Evolutionary conservation across 768 basidiomycete genomes (phyloP).

Genomic region (Amanita polypyramis): DNA sequence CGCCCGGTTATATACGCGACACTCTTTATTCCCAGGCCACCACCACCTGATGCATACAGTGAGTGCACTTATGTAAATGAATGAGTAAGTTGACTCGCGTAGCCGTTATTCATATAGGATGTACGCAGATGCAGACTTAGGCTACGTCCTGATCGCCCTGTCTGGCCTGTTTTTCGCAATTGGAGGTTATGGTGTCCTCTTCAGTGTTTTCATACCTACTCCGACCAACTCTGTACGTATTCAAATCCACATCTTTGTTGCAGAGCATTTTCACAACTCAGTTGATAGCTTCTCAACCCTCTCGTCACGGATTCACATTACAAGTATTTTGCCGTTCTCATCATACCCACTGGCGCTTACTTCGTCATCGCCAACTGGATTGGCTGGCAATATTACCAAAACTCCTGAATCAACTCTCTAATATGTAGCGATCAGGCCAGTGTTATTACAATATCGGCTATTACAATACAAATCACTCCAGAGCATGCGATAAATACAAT

Average conservation of each 20-base stretch:
- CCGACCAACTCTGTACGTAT: slow-evolving; percentile 40
- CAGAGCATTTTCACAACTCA: background rate
- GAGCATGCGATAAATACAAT: slow-evolving; percentile 11
- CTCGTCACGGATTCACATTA: slow-evolving; percentile 74
- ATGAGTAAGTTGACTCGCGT: background rate
- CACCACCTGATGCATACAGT: slow-evolving; percentile 2
- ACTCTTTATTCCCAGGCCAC: slow-evolving; percentile 3
- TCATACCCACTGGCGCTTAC: slow-evolving; percentile 75
- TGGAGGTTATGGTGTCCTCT: slow-evolving; percentile 51
- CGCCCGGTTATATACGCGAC: background rate
- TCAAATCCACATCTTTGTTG: background rate
- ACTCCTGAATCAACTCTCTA: slow-evolving; percentile 62
- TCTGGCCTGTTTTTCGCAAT: slow-evolving; percentile 44
- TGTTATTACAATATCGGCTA: background rate
- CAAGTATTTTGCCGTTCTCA: slow-evolving; percentile 75
- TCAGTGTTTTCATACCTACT: slow-evolving; percentile 52
- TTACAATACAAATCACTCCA: background rate
- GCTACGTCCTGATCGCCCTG: slow-evolving; percentile 35
- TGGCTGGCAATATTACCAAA: slow-evolving; percentile 95
- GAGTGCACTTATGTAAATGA: background rate
- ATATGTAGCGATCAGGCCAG: background rate
- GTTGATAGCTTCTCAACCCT: slow-evolving; percentile 45
- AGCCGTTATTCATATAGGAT: background rate
- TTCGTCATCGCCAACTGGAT: slow-evolving; percentile 99
- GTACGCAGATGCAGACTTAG: slow-evolving; percentile 12